Conservation (phyloP, 2,329 filamentous ascomycete species). For the Calonectria fujianensis region DNA sequence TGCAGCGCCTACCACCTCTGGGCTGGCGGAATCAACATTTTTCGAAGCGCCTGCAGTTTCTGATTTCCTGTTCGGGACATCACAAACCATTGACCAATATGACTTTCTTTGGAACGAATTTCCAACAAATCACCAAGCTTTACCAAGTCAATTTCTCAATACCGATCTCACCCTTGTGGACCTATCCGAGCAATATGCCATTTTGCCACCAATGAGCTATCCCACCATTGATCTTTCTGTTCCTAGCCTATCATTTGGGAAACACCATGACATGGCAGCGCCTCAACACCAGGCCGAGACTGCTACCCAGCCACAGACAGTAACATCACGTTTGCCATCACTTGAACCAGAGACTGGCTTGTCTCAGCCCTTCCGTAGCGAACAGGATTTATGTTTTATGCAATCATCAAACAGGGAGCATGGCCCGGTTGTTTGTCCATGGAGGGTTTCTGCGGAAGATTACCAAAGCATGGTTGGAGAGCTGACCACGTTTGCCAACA, state of each 20-base stretch:
- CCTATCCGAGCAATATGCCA: neutral
- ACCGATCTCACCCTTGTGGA: neutral
- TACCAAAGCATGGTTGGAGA: neutral
- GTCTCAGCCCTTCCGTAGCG: neutral
- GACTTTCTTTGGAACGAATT: constrained; percentile 5
- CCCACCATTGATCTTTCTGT: neutral
- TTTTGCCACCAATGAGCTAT: neutral
- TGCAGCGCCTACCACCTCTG: neutral
- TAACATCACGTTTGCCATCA: neutral
- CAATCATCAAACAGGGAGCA: neutral
- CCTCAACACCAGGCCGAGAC: neutral
- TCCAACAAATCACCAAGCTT: neutral
- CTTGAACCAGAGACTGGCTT: neutral
- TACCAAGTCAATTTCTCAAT: neutral
- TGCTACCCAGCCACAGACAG: neutral
- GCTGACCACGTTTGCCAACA: neutral
- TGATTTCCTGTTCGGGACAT: neutral
- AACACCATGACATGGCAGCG: neutral
- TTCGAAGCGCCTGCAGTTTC: too few species aligned
- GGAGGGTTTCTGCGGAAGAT: neutral
- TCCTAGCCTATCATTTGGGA: neutral
- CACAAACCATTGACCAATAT: neutral
- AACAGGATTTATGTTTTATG: neutral
- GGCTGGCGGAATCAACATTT: neutral
- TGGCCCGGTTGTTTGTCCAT: neutral